phyloP scores from a whole-genome alignment of 257 asterid species.

The Nicotiana benthamiana region DNA sequence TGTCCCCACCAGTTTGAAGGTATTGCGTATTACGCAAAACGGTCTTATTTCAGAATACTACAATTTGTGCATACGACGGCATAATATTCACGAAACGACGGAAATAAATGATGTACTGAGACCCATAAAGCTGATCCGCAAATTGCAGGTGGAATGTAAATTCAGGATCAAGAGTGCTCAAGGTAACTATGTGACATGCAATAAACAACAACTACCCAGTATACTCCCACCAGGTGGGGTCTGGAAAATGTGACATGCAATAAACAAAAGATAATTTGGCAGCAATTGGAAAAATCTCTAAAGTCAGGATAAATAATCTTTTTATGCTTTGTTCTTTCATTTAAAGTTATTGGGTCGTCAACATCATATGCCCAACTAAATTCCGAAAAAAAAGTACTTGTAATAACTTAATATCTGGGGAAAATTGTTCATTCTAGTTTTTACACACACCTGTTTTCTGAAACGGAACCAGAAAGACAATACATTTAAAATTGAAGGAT shows the following conservation, averaged over 20 bases:
- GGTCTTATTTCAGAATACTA: too few relatives aligned
- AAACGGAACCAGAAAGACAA: conserved; percentile 3
- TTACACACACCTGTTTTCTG: conserved; percentile 9
- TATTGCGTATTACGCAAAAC: too few relatives aligned
- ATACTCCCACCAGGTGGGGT: too few relatives aligned
- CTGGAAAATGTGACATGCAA: too few relatives aligned
- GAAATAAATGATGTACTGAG: not conserved
- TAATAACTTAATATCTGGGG: not conserved
- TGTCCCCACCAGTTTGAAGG: too few relatives aligned
- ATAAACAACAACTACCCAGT: too few relatives aligned
- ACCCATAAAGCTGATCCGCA: too few relatives aligned
- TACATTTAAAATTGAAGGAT: conserved; percentile 8
- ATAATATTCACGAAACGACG: not conserved
- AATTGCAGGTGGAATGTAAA: not conserved
- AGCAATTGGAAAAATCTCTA: not conserved
- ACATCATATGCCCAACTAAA: not conserved
- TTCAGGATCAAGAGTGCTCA: not conserved
- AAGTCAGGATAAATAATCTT: not conserved
- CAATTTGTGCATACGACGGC: too few relatives aligned
- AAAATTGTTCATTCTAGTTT: not conserved
- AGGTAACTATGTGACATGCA: too few relatives aligned
- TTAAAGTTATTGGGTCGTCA: not conserved
- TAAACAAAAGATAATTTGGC: not conserved
- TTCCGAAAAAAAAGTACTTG: not conserved
- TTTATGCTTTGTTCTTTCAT: not conserved